Evolutionary conservation across 1,284 basidiomycete species (phyloP).

Genomic region (Ganoderma resinaceum): DNA sequence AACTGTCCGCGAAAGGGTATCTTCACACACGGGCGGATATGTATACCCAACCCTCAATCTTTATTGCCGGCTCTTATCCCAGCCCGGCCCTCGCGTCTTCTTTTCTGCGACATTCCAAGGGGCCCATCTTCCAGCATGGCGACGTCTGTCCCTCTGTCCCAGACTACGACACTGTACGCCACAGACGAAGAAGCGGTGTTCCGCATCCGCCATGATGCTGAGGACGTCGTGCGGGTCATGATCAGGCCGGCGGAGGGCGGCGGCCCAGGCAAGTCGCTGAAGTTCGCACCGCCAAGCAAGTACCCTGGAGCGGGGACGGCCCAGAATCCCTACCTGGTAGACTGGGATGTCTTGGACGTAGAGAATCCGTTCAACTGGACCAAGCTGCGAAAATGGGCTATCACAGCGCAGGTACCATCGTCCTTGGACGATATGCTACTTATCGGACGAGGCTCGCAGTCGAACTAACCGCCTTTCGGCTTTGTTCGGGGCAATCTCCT

Average conservation of each 20-base stretch:
- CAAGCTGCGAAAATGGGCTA: constrained; percentile 54
- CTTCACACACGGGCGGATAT: not conserved
- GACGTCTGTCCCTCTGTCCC: constrained; percentile 25
- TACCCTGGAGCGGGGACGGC: constrained; percentile 52
- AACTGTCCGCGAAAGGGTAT: not conserved
- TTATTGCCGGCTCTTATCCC: not conserved
- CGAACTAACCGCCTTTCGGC: constrained; percentile 34
- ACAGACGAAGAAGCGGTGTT: constrained; percentile 19
- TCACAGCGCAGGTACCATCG: constrained; percentile 57
- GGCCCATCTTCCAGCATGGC: not conserved
- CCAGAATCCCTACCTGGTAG: constrained; percentile 61
- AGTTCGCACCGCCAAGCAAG: constrained; percentile 14
- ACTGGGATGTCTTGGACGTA: constrained; percentile 61
- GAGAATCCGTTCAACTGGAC: constrained; percentile 74
- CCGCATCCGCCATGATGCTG: not conserved
- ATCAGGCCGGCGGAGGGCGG: too few relatives aligned
- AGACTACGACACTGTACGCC: constrained; percentile 28
- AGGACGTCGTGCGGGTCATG: not conserved
- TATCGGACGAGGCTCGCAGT: too few relatives aligned
- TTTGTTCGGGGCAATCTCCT: constrained; percentile 43
- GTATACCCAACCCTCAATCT: not conserved
- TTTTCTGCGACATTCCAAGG: not conserved
- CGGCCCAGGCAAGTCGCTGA: not conserved
- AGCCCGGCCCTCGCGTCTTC: not conserved
- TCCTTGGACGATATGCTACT: not conserved